Conservation (phyloP, 2,329 filamentous ascomycete species). For the Scedosporium dehoogii region DNA sequence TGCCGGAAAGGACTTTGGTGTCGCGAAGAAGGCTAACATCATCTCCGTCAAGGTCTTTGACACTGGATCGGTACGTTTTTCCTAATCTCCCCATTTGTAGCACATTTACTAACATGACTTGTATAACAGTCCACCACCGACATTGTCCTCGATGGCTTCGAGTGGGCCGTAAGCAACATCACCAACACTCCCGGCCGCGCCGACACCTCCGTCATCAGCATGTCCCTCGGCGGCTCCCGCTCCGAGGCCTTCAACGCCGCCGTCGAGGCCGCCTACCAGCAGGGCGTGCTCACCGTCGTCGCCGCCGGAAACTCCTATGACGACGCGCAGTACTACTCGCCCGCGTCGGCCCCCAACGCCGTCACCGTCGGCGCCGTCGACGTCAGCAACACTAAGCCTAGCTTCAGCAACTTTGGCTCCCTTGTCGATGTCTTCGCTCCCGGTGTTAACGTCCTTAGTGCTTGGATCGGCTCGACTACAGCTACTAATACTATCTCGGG, state of each 20-base stretch:
- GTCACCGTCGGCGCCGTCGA: slow-evolving; percentile 44
- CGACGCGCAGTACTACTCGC: slow-evolving; percentile 30
- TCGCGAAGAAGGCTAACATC: slow-evolving; percentile 31
- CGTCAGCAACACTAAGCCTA: slow-evolving; percentile 24
- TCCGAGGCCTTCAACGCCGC: slow-evolving; percentile 39
- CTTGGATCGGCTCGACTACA: slow-evolving; percentile 31
- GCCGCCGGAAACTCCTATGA: slow-evolving; percentile 42
- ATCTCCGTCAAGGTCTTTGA: slow-evolving; percentile 37
- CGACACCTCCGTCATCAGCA: slow-evolving; percentile 38
- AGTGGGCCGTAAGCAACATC: slow-evolving; percentile 36
- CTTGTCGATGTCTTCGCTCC: slow-evolving; percentile 42
- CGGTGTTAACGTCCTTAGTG: slow-evolving; percentile 32
- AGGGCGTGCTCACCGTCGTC: slow-evolving; percentile 41
- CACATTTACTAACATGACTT: neutral
- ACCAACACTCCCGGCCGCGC: slow-evolving; percentile 25
- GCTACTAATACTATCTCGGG: slow-evolving; percentile 41
- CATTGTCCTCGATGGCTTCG: slow-evolving; percentile 22
- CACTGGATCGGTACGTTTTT: slow-evolving; percentile 3
- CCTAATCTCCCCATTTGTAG: neutral
- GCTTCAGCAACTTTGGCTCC: slow-evolving; percentile 40
- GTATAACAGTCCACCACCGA: slow-evolving; percentile 7
- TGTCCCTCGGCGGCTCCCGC: slow-evolving; percentile 41
- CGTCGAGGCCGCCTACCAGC: slow-evolving; percentile 32
- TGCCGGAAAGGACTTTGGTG: slow-evolving; percentile 32
- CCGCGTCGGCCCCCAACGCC: slow-evolving; percentile 35